Conservation (phyloP, 768 basidiomycete genomes). For the Suillus americanus region DNA sequence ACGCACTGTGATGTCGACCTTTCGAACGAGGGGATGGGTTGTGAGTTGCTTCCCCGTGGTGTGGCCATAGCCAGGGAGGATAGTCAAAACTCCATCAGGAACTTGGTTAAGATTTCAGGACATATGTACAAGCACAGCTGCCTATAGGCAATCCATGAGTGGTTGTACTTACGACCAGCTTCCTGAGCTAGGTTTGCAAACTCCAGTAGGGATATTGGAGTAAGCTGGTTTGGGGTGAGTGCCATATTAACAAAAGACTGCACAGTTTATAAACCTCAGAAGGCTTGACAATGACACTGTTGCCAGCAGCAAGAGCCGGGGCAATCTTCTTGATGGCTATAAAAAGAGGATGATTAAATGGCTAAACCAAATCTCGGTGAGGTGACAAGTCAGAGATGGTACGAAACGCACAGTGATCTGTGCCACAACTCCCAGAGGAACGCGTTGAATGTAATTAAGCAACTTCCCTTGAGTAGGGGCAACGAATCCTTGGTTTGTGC, state of each 20-base stretch:
- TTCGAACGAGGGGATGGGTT: constrained; percentile 64
- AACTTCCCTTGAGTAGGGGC: constrained; percentile 80
- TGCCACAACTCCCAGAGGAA: constrained; percentile 86
- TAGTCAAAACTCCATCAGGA: constrained; percentile 70
- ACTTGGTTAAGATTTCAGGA: constrained; percentile 42
- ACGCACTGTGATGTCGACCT: constrained; percentile 82
- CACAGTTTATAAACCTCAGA: constrained; percentile 54
- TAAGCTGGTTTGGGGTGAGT: constrained; percentile 43
- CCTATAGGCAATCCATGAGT: neutral
- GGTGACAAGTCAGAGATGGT: neutral
- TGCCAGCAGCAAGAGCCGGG: constrained; percentile 82
- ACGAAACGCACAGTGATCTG: constrained; percentile 67
- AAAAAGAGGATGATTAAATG: constrained; percentile 88
- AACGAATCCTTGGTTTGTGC: constrained; percentile 67
- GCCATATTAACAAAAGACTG: neutral
- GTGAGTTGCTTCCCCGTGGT: constrained; percentile 66
- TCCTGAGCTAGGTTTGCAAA: constrained; percentile 63
- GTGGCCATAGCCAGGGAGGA: constrained; percentile 72
- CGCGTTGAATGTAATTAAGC: constrained; percentile 74
- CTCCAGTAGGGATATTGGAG: constrained; percentile 78
- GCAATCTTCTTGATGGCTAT: constrained; percentile 90
- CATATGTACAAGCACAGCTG: neutral
- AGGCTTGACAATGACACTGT: constrained; percentile 80
- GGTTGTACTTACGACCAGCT: constrained; percentile 57
- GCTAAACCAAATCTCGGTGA: constrained; percentile 40